Evolutionary conservation across 2,329 filamentous ascomycete genomes (phyloP).

Genomic region (Thielaviopsis populi): DNA sequence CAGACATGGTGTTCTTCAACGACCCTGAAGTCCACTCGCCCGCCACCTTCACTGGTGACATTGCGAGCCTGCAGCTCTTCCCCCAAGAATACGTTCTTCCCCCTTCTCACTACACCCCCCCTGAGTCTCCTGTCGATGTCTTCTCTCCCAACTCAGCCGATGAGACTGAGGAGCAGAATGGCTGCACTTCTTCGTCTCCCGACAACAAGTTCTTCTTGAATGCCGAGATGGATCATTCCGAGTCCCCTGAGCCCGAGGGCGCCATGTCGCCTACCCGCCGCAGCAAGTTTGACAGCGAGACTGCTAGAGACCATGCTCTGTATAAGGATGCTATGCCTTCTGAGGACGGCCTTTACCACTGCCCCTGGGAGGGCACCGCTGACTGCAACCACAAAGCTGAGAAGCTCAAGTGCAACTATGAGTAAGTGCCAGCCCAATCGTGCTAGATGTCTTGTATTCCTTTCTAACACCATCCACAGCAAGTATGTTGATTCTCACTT

Average conservation of each 20-base stretch:
- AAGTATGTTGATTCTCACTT: conserved; percentile 96
- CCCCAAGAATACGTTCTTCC: background rate
- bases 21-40: conserved; percentile 1
- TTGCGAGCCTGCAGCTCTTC: conserved; percentile 14
- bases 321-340: conserved; percentile 52
- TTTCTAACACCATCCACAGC: conserved; percentile 32
- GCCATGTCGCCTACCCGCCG: conserved; percentile 33
- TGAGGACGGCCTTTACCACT: conserved; percentile 77
- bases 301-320: conserved; percentile 49
- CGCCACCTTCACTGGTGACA: conserved; percentile 8
- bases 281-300: conserved; percentile 38
- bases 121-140: conserved; percentile 17
- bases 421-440: conserved; percentile 48
- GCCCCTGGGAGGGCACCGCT: conserved; percentile 61
- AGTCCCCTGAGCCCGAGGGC: conserved; percentile 19
- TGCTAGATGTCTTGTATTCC: background rate
- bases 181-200: conserved; percentile 25
- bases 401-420: conserved; percentile 97
- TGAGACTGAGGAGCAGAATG: conserved; percentile 16
- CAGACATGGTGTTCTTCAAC: conserved; percentile 11
- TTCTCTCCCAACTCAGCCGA: conserved; percentile 11
- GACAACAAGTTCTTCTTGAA: conserved; percentile 30
- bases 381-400: conserved; percentile 80
- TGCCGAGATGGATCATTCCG: background rate
- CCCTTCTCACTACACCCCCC: conserved; percentile 17